These are phyloP conservation scores for Biscogniauxia marginata DNA, from an alignment of 2,329 filamentous ascomycete species.

Conservation along the genomic window DNA sequence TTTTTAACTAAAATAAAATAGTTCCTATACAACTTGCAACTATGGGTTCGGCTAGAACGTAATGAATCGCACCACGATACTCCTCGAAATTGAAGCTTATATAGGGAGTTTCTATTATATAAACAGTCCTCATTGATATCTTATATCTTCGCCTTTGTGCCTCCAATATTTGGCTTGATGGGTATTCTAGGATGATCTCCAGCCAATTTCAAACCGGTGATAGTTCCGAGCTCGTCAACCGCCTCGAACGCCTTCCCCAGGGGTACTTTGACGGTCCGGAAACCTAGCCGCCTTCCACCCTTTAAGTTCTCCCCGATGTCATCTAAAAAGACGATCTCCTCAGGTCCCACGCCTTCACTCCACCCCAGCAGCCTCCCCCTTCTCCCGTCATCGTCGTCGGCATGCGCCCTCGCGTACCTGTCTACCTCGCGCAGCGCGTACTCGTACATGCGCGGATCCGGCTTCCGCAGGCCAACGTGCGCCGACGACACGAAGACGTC, in stretches of 20 bases:
- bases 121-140: not conserved
- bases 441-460: conserved; percentile 77
- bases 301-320: conserved; percentile 95
- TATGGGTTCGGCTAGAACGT: too few species aligned
- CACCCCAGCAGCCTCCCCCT: conserved; percentile 43
- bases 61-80: too few species aligned
- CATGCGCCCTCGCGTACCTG: conserved; percentile 56
- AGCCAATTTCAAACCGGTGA: conserved; percentile 66
- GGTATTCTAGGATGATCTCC: conserved; percentile 53
- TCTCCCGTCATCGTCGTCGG: conserved; percentile 32
- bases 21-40: too few species aligned
- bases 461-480: conserved; percentile 84
- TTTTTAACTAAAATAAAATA: too few species aligned
- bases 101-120: not conserved
- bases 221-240: conserved; percentile 73
- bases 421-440: conserved; percentile 68
- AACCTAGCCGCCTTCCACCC: conserved; percentile 69
- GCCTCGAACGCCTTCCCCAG: conserved; percentile 77
- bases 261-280: conserved; percentile 81
- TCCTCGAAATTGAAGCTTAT: not conserved
- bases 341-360: conserved; percentile 52
- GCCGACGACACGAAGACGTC: conserved; percentile 87
- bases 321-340: conserved; percentile 83
- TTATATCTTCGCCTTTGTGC: conserved; percentile 45
- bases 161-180: conserved; percentile 37